phyloP scores from a whole-genome alignment of 306 rosid genomes.

The Gastrolobium villosum region DNA sequence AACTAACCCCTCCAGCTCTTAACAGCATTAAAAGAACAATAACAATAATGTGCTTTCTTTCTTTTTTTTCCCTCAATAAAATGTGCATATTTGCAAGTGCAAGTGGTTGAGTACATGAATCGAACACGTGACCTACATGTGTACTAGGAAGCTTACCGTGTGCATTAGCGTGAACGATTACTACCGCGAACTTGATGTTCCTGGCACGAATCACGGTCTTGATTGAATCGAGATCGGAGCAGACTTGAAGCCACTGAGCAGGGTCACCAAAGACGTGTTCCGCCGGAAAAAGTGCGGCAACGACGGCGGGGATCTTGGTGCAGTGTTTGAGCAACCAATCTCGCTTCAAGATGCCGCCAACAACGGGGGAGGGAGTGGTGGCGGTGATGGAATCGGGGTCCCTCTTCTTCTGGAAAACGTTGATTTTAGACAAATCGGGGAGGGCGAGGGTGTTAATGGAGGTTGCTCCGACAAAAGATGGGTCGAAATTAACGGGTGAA shows the following conservation, averaged over 20 bases:
- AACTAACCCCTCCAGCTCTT: neutral
- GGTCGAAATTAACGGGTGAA: conserved; percentile 67
- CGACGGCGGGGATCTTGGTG: conserved; percentile 77
- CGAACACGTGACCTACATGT: no score
- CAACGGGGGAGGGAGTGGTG: conserved; percentile 11
- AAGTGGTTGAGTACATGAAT: no score
- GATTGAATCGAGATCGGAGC: conserved; percentile 89
- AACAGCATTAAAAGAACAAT: neutral
- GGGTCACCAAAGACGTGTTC: conserved; percentile 83
- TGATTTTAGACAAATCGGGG: conserved; percentile 79
- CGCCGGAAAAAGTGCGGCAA: conserved; percentile 72
- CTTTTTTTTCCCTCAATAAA: neutral
- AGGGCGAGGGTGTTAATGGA: conserved; percentile 89
- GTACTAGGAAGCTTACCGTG: conserved; percentile 50
- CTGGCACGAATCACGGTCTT: conserved; percentile 70
- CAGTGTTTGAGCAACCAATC: conserved; percentile 96
- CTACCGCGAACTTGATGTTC: conserved; percentile 71
- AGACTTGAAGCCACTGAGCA: conserved; percentile 86
- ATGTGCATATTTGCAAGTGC: neutral
- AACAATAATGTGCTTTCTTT: no score
- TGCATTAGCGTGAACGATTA: conserved; percentile 67
- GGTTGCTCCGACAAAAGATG: conserved; percentile 78
- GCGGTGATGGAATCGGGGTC: conserved; percentile 39
- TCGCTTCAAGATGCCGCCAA: conserved; percentile 64
- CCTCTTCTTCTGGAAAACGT: conserved; percentile 55